Base-by-base conservation (phyloP, 2,329 filamentous ascomycete genomes). In the Calonectria crousiana region DNA sequence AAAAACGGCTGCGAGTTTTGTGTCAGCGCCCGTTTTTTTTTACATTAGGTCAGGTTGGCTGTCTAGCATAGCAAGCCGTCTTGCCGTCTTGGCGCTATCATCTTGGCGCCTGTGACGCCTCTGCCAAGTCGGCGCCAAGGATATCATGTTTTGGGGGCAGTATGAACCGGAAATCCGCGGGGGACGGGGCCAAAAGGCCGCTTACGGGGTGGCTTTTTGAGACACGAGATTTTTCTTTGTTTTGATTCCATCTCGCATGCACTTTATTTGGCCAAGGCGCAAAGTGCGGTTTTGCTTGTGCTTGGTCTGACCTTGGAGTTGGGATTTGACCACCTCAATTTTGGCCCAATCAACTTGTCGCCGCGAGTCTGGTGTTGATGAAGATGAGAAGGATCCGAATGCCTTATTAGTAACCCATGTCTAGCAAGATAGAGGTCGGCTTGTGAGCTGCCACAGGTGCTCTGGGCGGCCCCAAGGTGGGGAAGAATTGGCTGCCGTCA, bases 31-130 rank as follows among this genome's bases (percentile, higher is more conserved):
- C 34, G 34, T 60, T 41, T 47, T 47, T 47, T 23, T 13, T 13
- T 20, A 23, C 56, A 41, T 13, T 41, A 13, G 18, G 13, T 36
- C 14, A 34, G 28, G 4, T 13, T 32, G 30, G 52, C 13, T 30
- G 56, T 62, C 18, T 62, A 18, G 60, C 41, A 41, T 32, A 58
- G n/a, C 26, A 62, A 53, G 71, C 71, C 71, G 71, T 69, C 56
- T 69, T 72, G 71, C 71, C 71, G 71, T 69, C 71, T 72, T 72
- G 71, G 71, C 71, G 34, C 52, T 36, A 32, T 60, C 20, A 20
- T 44, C 44, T 44, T 38, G 60, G 65, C 65, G 53, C 53, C 34
- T 51, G 34, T 47, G 30, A 56, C 26, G 20, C 51, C 32, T 28
- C 47, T 23, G 51, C 69, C 52, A 60, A 62, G 64, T 49, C 47